These are phyloP conservation scores for Monosporascus sp. DNA, from an alignment of 2,329 filamentous ascomycete species.

Conservation along the genomic window DNA sequence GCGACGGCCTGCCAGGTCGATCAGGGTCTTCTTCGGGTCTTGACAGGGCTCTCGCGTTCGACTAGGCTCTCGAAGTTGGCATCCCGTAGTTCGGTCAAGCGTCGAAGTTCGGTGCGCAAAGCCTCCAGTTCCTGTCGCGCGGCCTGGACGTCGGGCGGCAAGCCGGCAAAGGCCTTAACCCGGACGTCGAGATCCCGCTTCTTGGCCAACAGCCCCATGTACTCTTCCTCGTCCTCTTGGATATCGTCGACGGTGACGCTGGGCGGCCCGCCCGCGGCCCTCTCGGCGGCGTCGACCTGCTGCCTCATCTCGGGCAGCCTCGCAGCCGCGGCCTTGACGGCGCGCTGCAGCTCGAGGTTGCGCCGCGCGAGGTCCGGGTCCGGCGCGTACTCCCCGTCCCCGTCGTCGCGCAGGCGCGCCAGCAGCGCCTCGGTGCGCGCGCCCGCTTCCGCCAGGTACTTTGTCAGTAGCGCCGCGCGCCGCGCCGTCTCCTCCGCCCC, in stretches of 20 bases:
- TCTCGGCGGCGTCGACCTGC: constrained; percentile 39
- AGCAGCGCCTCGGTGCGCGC: constrained; percentile 34
- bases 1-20: too few relatives aligned
- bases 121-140: constrained; percentile 67
- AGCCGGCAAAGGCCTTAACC: constrained; percentile 60
- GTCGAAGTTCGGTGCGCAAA: constrained; percentile 58
- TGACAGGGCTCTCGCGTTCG: constrained; percentile 51
- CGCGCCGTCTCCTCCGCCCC: constrained; percentile 51
- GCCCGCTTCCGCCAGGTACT: constrained; percentile 49
- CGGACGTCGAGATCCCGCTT: constrained; percentile 58
- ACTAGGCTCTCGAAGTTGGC: constrained; percentile 69
- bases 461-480: constrained; percentile 51
- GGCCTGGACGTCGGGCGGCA: constrained; percentile 65
- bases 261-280: constrained; percentile 19
- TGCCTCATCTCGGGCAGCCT: constrained; percentile 65
- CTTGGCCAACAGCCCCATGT: constrained; percentile 49
- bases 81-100: constrained; percentile 60
- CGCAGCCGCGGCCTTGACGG: constrained; percentile 59
- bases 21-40: constrained; percentile 30
- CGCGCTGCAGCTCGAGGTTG: constrained; percentile 70
- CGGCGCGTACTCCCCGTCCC: constrained; percentile 44
- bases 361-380: constrained; percentile 57
- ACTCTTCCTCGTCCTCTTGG: constrained; percentile 51
- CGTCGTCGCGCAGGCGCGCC: constrained; percentile 32
- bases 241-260: constrained; percentile 50